Base-by-base conservation (phyloP, 805 yeast genomes). In the Cyberlindnera samutprakarnensis region DNA sequence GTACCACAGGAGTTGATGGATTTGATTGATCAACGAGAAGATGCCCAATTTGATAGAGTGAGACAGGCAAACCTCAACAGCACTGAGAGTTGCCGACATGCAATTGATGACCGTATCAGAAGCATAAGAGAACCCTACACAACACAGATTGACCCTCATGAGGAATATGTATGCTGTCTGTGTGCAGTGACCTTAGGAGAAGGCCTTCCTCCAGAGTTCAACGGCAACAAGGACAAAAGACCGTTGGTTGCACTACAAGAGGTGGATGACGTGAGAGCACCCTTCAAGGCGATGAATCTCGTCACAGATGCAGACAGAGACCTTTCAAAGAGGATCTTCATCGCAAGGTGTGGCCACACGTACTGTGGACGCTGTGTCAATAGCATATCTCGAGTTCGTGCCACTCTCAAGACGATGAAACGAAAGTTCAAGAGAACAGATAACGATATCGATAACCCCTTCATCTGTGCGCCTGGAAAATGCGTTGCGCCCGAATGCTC, bases 301-400 rank as follows among this genome's bases (percentile, higher is more conserved):
- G 57, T 77, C n/a, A 67, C 78, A 0, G 64, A 61, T 9, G 59
- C 62, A 1, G 94, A 83, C 46, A 46, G 59, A 14, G 78, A 70
- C 34, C 57, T 82, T 21, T 78, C 88, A 0, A 73, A 66, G 45
- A 67, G 86, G 38, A 69, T 80, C 2, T 86, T 78, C 47, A 66
- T 68, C 14, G 69, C 83, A 0, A 56, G 59, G 24, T 86, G 96
- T 61, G 95, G 95, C 0, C 96, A 86, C 59, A 70, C 77, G 1
- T 86, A 73, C 52, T 86, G 96, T 55, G 96, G 95, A 1, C 57
- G 90, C 25, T 86, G 96, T 57, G 81, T 80, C 15, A 72, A 72
- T 42, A 70, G 75, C 44, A 74, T 80, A n/a, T 69, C 68, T 13
- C 66, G 69, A 44, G 46, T 62, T 4, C 49, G 53, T 36, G 44